Percentiles rank a stretch among this genome's conserved stretches.
Evolutionary conservation across 805 yeast species (phyloP).

Genomic region (Aciculoconidium aculeatum): DNA sequence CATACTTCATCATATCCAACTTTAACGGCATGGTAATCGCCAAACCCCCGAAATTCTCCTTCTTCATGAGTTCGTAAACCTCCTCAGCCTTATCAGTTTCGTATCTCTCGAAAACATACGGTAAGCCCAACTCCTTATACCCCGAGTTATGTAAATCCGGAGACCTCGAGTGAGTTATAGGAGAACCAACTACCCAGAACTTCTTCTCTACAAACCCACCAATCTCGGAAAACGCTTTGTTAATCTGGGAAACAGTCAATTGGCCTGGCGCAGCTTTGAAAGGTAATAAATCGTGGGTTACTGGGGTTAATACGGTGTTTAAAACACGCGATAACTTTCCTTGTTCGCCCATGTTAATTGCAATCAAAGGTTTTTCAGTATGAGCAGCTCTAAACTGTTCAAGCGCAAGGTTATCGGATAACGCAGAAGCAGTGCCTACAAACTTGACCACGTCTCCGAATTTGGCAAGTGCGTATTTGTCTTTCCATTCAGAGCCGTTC

Average conservation of each 20-base stretch:
- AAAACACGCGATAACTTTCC: slow-evolving; percentile 80
- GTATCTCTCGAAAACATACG: slow-evolving; percentile 59
- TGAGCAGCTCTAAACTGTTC: slow-evolving; percentile 64
- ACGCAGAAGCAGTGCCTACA: slow-evolving; percentile 65
- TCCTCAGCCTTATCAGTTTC: slow-evolving; percentile 61
- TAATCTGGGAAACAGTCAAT: slow-evolving; percentile 59
- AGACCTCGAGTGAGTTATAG: slow-evolving; percentile 82
- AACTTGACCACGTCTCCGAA: slow-evolving; percentile 75
- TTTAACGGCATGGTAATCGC: slow-evolving; percentile 94
- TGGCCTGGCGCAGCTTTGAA: slow-evolving; percentile 78
- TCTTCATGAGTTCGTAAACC: slow-evolving; percentile 48
- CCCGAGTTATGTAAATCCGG: slow-evolving; percentile 83
- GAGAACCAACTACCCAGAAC: slow-evolving; percentile 74
- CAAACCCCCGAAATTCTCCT: slow-evolving; percentile 74
- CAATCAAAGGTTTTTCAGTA: slow-evolving; percentile 60
- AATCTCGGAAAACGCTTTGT: slow-evolving; percentile 47
- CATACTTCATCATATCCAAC: slow-evolving; percentile 64
- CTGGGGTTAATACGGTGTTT: slow-evolving; percentile 75
- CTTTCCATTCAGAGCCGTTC: slow-evolving; percentile 70
- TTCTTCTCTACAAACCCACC: slow-evolving; percentile 58
- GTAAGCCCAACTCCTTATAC: slow-evolving; percentile 68
- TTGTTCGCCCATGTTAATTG: slow-evolving; percentile 69
- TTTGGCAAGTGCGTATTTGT: slow-evolving; percentile 58
- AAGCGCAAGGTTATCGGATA: slow-evolving; percentile 63
- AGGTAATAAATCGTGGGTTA: slow-evolving; percentile 66